These are phyloP conservation scores for Pulicaria dysenterica DNA, from an alignment of 129 eudicot genomes.

Conservation along the genomic window DNA sequence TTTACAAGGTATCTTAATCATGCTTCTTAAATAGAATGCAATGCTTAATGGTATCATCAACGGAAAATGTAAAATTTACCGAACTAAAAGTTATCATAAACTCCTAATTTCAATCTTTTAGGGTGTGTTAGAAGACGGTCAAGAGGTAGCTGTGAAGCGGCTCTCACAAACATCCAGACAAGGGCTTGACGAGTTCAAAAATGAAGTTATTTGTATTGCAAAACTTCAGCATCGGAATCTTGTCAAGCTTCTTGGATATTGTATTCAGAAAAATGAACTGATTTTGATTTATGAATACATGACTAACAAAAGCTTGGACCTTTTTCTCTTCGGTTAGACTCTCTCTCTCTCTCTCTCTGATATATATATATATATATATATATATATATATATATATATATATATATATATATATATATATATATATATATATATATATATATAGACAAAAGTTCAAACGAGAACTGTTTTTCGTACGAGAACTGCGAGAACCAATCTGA, in stretches of 20 bases:
- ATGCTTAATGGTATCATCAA: neutral
- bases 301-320: neutral
- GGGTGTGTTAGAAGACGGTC: neutral
- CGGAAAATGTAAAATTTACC: neutral
- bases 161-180: neutral
- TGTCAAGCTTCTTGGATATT: neutral
- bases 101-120: neutral
- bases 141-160: conserved; percentile 6
- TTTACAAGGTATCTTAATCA: neutral
- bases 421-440: no score
- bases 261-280: neutral
- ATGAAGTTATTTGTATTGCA: conserved; percentile 1
- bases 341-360: neutral
- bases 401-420: no score
- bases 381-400: no score
- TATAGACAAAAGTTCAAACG: no score
- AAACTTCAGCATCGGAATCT: conserved; percentile 8
- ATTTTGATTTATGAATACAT: neutral
- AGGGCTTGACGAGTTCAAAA: neutral
- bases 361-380: no score
- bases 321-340: neutral
- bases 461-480: no score
- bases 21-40: neutral
- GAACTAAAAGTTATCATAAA: neutral
- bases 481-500: no score